These are phyloP conservation scores for Cytospora piceae DNA, from an alignment of 2,329 filamentous ascomycete genomes.

Conservation along the genomic window DNA sequence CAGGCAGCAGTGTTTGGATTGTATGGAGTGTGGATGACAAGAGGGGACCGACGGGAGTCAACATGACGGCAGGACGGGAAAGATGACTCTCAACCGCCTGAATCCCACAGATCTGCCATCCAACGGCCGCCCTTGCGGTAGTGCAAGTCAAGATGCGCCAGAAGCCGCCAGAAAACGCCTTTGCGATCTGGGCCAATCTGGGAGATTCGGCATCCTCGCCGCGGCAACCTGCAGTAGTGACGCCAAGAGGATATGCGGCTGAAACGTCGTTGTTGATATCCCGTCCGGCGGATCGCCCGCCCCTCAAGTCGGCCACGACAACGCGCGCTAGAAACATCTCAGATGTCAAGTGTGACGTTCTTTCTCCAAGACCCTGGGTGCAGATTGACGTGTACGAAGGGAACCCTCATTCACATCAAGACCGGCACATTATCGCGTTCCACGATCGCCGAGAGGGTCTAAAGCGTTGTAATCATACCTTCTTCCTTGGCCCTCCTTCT, in stretches of 20 bases:
- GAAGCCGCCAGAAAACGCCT: slow-evolving; percentile 5
- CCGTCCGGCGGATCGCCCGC: too few relatives aligned
- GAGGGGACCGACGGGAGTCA: neutral
- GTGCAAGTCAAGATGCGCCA: slow-evolving; percentile 9
- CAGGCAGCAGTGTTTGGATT: too few relatives aligned
- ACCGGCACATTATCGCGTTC: neutral
- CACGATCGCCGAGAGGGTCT: neutral
- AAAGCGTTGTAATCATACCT: neutral
- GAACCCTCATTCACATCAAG: neutral
- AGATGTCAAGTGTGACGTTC: neutral
- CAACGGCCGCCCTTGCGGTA: neutral
- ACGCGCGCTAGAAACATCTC: slow-evolving; percentile 9
- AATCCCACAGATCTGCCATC: neutral
- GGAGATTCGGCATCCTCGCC: slow-evolving; percentile 9
- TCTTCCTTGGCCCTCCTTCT: neutral
- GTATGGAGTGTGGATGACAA: slow-evolving; percentile 5
- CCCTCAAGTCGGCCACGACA: neutral
- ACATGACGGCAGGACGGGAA: neutral
- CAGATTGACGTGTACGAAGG: neutral
- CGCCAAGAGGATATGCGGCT: neutral
- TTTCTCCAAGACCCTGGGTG: neutral
- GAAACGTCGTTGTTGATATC: neutral
- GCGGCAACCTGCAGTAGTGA: slow-evolving; percentile 14
- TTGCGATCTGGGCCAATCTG: neutral
- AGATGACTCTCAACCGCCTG: neutral